Evolutionary conservation across 2,329 filamentous ascomycete species (phyloP).

Genomic region (Chaetomiaceae sp.): DNA sequence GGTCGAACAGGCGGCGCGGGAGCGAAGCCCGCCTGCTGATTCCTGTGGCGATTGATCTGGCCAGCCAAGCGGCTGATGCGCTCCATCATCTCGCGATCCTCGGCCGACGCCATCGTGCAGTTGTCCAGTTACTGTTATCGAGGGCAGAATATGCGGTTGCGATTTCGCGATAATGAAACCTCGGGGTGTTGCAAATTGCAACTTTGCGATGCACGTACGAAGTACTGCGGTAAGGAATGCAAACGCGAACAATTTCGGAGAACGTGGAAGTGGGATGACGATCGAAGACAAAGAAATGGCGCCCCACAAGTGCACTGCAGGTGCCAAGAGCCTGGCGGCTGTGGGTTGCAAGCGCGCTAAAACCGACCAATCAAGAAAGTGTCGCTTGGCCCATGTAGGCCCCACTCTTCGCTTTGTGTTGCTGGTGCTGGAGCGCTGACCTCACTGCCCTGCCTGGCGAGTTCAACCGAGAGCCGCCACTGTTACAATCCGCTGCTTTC

Average conservation of each 20-base stretch:
- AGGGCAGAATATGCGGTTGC: too few species aligned
- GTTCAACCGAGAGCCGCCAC: too few species aligned
- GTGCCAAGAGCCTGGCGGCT: too few species aligned
- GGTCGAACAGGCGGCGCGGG: constrained; percentile 24
- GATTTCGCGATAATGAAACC: background rate
- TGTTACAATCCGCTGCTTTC: too few species aligned
- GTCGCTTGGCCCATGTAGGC: background rate
- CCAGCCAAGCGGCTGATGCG: constrained; percentile 52
- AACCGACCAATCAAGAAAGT: background rate
- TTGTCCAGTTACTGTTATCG: background rate
- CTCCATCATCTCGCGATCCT: constrained; percentile 51
- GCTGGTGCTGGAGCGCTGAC: background rate
- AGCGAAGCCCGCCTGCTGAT: constrained; percentile 47
- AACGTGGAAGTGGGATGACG: background rate
- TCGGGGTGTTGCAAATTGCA: too few species aligned
- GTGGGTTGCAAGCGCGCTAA: background rate
- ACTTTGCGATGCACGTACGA: background rate
- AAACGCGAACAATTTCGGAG: too few species aligned
- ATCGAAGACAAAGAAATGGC: too few species aligned
- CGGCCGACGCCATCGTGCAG: constrained; percentile 41
- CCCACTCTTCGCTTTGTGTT: too few species aligned
- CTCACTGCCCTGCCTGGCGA: background rate
- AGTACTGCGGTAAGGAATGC: too few species aligned
- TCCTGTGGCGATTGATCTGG: constrained; percentile 77
- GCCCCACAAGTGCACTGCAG: too few species aligned